A percentile compares a stretch with the other conserved stretches of the same genome.
Conservation (phyloP, 768 basidiomycete species). For the Kwoniella pini region DNA sequence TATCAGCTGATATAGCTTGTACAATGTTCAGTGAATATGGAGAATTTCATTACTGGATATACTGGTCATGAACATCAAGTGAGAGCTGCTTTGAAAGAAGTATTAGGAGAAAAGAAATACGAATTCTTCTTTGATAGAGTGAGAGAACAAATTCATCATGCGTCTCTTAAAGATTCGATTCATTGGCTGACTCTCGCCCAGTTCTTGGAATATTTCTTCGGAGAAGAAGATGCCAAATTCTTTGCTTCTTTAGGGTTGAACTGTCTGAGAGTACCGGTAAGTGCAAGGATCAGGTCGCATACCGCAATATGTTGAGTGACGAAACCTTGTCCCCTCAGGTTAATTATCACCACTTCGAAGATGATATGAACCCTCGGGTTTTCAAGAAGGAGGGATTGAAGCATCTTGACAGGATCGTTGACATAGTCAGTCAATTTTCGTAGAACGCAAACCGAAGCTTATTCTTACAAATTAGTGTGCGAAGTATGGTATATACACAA, state of each 20-base stretch:
- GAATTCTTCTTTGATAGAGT: constrained; percentile 85
- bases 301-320: not conserved
- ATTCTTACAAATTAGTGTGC: constrained; percentile 59
- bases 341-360: constrained; percentile 56
- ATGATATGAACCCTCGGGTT: constrained; percentile 77
- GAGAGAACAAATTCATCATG: too few species aligned
- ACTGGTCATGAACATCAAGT: constrained; percentile 76
- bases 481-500: constrained; percentile 70
- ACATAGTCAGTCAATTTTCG: constrained; percentile 53
- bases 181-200: constrained; percentile 40
- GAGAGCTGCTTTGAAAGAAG: constrained; percentile 66
- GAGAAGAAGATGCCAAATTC: constrained; percentile 71
- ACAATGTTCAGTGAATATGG: constrained; percentile 62
- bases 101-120: constrained; percentile 66
- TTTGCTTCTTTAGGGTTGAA: constrained; percentile 78
- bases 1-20: not conserved
- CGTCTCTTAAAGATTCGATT: too few species aligned
- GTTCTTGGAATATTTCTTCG: constrained; percentile 84
- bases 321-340: constrained; percentile 23
- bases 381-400: constrained; percentile 74
- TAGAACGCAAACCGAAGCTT: not conserved
- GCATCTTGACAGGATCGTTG: constrained; percentile 79
- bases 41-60: constrained; percentile 64
- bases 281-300: not conserved
- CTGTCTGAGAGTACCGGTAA: constrained; percentile 62